These are phyloP conservation scores for Paradendryphiella salina DNA, from an alignment of 2,329 filamentous ascomycete species.

Conservation along the genomic window DNA sequence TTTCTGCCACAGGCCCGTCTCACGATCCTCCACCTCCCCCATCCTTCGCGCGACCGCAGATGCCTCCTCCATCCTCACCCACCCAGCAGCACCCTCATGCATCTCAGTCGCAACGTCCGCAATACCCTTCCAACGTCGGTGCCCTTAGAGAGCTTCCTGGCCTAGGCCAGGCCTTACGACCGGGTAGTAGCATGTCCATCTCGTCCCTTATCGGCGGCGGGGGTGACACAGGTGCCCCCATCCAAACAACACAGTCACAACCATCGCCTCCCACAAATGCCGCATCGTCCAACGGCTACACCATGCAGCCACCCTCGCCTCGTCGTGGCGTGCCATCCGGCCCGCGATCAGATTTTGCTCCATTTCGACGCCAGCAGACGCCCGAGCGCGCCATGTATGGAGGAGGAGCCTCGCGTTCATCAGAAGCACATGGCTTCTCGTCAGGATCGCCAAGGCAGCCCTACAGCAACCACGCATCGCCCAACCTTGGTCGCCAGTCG, in stretches of 20 bases:
- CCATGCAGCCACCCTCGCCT: conserved; percentile 55
- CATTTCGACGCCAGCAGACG: conserved; percentile 44
- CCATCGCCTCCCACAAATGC: conserved; percentile 51
- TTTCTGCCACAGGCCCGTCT: conserved; percentile 35
- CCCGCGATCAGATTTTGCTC: conserved; percentile 40
- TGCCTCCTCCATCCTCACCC: conserved; percentile 56
- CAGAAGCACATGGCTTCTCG: conserved; percentile 34
- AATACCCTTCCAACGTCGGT: conserved; percentile 48
- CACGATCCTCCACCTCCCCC: conserved; percentile 49
- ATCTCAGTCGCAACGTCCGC: conserved; percentile 50
- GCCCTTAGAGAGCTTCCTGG: conserved; percentile 60
- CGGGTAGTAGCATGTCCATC: conserved; percentile 71
- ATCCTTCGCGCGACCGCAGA: conserved; percentile 51
- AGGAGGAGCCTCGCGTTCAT: conserved; percentile 28
- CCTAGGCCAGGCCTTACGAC: conserved; percentile 57
- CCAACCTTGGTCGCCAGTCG: conserved; percentile 41
- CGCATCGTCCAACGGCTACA: conserved; percentile 44
- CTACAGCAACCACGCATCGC: conserved; percentile 43
- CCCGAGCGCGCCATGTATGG: conserved; percentile 44
- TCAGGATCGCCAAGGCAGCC: conserved; percentile 39
- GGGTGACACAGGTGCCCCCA: conserved; percentile 52
- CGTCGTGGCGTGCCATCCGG: conserved; percentile 40
- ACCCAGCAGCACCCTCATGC: conserved; percentile 48
- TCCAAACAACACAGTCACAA: conserved; percentile 50
- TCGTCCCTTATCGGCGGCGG: conserved; percentile 68